These are phyloP conservation scores for Epithele typhae DNA, from an alignment of 768 basidiomycete species.

Conservation along the genomic window DNA sequence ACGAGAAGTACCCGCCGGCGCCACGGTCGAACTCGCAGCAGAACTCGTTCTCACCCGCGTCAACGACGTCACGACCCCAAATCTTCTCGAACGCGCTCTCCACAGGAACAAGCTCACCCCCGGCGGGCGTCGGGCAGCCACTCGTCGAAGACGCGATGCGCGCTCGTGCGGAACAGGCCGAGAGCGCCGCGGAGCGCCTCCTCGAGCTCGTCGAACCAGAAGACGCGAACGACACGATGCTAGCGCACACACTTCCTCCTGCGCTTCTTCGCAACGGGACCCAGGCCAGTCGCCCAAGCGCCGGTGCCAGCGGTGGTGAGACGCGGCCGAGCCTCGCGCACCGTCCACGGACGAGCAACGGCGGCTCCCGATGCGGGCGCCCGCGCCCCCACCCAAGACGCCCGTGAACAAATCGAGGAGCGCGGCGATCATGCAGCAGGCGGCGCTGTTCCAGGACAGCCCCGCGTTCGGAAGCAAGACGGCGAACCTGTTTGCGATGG, in stretches of 20 bases:
- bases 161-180: constrained; percentile 88
- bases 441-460: constrained; percentile 78
- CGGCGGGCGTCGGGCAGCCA: constrained; percentile 40
- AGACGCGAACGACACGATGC: constrained; percentile 49
- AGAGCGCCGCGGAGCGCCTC: constrained; percentile 85
- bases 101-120: constrained; percentile 36
- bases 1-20: constrained; percentile 42
- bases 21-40: constrained; percentile 37
- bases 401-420: constrained; percentile 50
- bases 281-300: too few species aligned
- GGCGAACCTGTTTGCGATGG: constrained; percentile 62
- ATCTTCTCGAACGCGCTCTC: constrained; percentile 59
- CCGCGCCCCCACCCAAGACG: too few species aligned
- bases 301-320: too few species aligned
- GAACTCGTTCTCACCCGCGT: constrained; percentile 51
- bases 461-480: constrained; percentile 52
- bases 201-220: constrained; percentile 84
- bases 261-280: constrained; percentile 45
- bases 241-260: constrained; percentile 49
- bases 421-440: constrained; percentile 61
- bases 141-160: constrained; percentile 81
- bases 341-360: constrained; percentile 5
- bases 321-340: constrained; percentile 19
- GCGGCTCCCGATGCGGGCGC: too few species aligned
- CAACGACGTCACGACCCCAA: constrained; percentile 31